Evolutionary conservation across 257 asterid genomes (phyloP).

Genomic region (Solanum tarijense): DNA sequence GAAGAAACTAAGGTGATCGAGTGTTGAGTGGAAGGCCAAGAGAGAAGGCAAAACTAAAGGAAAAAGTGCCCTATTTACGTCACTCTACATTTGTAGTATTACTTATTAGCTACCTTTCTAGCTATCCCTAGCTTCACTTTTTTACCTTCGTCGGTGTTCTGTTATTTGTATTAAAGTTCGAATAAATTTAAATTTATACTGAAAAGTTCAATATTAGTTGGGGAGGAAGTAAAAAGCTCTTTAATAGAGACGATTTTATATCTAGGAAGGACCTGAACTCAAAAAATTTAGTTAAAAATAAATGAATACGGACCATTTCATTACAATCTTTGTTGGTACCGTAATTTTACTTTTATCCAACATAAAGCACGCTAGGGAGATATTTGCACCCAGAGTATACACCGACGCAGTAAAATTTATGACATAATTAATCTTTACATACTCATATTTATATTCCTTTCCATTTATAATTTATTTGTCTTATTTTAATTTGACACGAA

Average conservation of each 20-base stretch:
- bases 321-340: too few species aligned
- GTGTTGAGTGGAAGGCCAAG: slow-evolving; percentile 21
- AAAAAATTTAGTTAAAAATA: too few species aligned
- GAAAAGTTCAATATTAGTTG: too few species aligned
- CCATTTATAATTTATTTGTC: too few species aligned
- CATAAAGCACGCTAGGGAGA: background rate
- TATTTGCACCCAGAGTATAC: background rate
- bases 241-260: too few species aligned
- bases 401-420: background rate
- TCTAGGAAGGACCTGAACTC: background rate
- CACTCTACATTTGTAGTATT: background rate
- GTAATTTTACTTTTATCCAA: too few species aligned
- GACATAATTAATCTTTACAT: background rate
- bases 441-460: too few species aligned
- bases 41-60: slow-evolving; percentile 16
- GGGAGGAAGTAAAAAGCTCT: too few species aligned
- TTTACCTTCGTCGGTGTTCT: too few species aligned
- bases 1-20: background rate
- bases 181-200: too few species aligned
- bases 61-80: background rate
- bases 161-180: background rate
- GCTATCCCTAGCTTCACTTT: background rate
- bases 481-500: too few species aligned
- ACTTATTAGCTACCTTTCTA: background rate
- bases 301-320: too few species aligned